A percentile compares a stretch with the other conserved stretches of the same genome.
These are phyloP conservation scores for Colletotrichum chlorophyti DNA, from an alignment of 2,329 filamentous ascomycete species.

Conservation along the genomic window DNA sequence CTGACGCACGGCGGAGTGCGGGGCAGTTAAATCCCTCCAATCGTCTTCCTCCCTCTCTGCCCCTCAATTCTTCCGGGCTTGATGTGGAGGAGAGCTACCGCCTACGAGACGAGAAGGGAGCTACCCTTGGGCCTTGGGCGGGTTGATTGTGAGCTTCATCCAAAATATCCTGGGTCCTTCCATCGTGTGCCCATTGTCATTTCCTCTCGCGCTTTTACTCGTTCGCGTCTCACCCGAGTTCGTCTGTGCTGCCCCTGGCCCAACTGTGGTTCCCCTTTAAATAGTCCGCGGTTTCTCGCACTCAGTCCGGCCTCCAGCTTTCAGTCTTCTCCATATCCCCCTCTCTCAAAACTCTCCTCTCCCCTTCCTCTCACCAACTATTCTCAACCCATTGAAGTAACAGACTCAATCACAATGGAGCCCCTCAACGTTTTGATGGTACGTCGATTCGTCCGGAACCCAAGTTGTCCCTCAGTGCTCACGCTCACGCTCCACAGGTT, in stretches of 20 bases:
- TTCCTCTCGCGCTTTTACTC: not conserved
- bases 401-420: conserved; percentile 49
- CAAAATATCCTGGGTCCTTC: conserved; percentile 1
- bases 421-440: conserved; percentile 75
- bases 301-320: not conserved
- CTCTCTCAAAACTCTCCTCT: not conserved
- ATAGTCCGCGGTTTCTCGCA: conserved; percentile 9
- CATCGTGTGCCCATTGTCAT: not conserved
- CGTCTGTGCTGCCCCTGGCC: not conserved
- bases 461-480: not conserved
- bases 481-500: conserved; percentile 56
- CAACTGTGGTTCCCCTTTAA: conserved; percentile 7
- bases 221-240: conserved; percentile 13
- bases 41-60: conserved; percentile 34
- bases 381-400: conserved; percentile 12
- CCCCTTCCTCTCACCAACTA: not conserved
- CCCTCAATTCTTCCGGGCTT: conserved; percentile 46
- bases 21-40: conserved; percentile 32
- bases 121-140: not conserved
- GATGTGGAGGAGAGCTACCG: conserved; percentile 3
- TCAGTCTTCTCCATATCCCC: not conserved
- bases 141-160: conserved; percentile 19
- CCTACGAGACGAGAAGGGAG: conserved; percentile 10
- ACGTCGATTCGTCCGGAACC: conserved; percentile 35
- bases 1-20: conserved; percentile 23